Base-by-base conservation (phyloP, 2,329 filamentous ascomycete species). In the Fusarium dlaminii region DNA sequence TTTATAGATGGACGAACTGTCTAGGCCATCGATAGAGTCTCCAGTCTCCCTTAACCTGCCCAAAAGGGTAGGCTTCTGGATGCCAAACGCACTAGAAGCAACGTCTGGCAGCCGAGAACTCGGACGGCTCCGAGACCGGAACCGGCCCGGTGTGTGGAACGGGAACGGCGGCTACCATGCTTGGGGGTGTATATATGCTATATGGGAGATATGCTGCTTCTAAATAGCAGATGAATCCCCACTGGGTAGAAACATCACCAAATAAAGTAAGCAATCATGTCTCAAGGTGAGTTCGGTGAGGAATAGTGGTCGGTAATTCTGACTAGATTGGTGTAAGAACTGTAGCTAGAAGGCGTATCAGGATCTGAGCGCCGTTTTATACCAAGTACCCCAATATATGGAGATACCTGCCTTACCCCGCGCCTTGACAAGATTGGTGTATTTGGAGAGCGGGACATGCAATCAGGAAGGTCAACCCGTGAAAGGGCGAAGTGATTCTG, bases 41-140 rank as follows among this genome's bases (percentile, higher is more conserved):
- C 56, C 56, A 45, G 60, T 70, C 68, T 70, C 68, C 71, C 29
- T 73, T 54, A 27, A 69, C 72, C 72, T 74, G 59, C 72, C 72
- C 34, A 68, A 75, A 74, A n/a, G 46, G 68, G 63, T 68, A 74
- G 46, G 55, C 63, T 74, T 74, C 72, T 74, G 68, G 72, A 74
- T 43, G 55, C 20, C 56, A 45, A 60, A 51, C 55, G 37, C 30
- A 48, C 54, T 60, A 39, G 62, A 39, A 63, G 42, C 37, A 39
- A 57, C 27, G 24, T 60, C 46, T 72, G 22, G 30, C 54, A 46
- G 37, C 55, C 49, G 58, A 70, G 34, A 64, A 29, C 43, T 51
- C 59, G 63, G 67, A 72, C 73, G 67, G 72, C 59, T 73, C 71
- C 75, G 73, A 68, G 54, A 65, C 66, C 76, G 75, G 76, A 62